Percentiles rank a stretch among this genome's conserved stretches.
Conservation (phyloP, 768 basidiomycete genomes). For the Gloeostereum incarnatum region DNA sequence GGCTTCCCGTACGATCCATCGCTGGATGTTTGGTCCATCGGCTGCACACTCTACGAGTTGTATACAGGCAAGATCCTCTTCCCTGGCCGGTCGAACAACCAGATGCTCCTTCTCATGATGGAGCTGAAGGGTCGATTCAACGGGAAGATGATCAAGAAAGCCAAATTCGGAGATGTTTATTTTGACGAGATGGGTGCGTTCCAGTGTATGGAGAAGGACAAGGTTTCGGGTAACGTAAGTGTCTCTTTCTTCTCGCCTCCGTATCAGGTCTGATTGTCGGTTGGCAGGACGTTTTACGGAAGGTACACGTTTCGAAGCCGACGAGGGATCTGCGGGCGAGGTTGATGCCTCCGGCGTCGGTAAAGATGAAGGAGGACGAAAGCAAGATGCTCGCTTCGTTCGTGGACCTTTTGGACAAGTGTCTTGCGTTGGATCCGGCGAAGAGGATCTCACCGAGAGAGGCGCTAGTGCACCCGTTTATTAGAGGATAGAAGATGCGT, state of each 20-base stretch:
- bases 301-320: constrained; percentile 78
- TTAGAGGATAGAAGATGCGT: constrained; percentile 36
- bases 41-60: constrained; percentile 93
- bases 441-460: constrained; percentile 87
- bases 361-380: constrained; percentile 86
- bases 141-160: constrained; percentile 89
- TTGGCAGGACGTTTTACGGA: constrained; percentile 69
- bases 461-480: constrained; percentile 80
- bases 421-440: constrained; percentile 77
- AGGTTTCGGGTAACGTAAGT: constrained; percentile 76
- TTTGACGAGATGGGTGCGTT: constrained; percentile 93
- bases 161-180: constrained; percentile 84
- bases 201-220: constrained; percentile 73
- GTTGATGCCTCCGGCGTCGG: constrained; percentile 69
- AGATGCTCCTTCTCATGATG: constrained; percentile 98
- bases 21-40: constrained; percentile 94
- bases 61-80: constrained; percentile 97
- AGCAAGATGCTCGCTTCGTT: constrained; percentile 70
- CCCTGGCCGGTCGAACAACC: constrained; percentile 94
- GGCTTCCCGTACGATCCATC: constrained; percentile 92
- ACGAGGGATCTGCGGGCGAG: constrained; percentile 73
- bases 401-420: constrained; percentile 87
- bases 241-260: constrained; percentile 2
- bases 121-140: constrained; percentile 94
- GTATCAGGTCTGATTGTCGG: constrained; percentile 11